Percentiles rank a stretch among this genome's conserved stretches.
Conservation (phyloP, 768 basidiomycete genomes). For the Lentinula edodes region DNA sequence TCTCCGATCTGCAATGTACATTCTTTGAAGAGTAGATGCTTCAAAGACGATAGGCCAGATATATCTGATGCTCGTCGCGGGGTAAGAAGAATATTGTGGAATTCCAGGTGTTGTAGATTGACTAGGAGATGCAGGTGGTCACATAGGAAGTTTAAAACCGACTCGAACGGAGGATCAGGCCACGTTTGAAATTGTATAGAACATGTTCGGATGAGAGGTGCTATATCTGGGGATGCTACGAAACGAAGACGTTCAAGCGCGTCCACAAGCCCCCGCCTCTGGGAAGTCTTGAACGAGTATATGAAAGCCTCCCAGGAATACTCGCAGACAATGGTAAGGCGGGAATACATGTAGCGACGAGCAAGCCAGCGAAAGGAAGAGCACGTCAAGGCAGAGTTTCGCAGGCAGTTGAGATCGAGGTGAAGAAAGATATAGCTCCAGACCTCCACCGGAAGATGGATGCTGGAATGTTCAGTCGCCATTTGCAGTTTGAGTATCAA, state of each 20-base stretch:
- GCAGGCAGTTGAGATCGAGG: background rate
- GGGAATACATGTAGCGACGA: background rate
- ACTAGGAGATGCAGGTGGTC: constrained; percentile 1
- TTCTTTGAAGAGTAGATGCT: constrained; percentile 1
- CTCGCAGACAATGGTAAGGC: constrained; percentile 7
- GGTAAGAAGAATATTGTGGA: constrained; percentile 1
- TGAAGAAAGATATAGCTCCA: constrained; percentile 2
- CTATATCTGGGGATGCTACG: constrained; percentile 6
- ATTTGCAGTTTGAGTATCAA: background rate
- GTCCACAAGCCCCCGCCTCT: background rate
- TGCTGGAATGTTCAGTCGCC: background rate
- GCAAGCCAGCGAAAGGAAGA: constrained; percentile 5
- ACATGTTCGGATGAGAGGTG: constrained; percentile 7
- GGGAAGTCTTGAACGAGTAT: background rate
- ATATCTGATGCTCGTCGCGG: background rate
- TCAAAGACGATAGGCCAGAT: constrained; percentile 4
- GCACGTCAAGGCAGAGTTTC: constrained; percentile 4
- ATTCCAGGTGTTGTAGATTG: constrained; percentile 5
- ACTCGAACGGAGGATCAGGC: constrained; percentile 7
- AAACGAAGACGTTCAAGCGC: constrained; percentile 6
- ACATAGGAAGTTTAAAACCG: constrained; percentile 4
- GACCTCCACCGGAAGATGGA: constrained; percentile 2
- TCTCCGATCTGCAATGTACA: constrained; percentile 2
- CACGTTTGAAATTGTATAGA: background rate
- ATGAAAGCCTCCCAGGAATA: background rate